Conservation (phyloP, 345 rosid genomes). For the Eucalyptus pauciflora region DNA sequence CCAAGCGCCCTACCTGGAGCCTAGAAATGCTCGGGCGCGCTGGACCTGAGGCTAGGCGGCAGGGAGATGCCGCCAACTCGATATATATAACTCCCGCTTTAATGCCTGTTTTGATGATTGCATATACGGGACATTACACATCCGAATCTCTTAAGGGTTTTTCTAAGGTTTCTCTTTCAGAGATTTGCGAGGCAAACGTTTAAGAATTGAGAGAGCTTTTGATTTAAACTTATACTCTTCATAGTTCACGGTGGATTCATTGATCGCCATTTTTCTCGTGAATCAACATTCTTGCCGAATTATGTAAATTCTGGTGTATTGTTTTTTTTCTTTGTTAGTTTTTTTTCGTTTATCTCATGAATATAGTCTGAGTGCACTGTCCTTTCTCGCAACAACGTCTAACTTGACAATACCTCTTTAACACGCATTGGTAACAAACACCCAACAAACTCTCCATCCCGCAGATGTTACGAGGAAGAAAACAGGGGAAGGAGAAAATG, state of each 20-base stretch:
- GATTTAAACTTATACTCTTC: neutral
- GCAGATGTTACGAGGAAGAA: neutral
- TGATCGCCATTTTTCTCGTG: neutral
- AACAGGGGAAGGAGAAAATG: neutral
- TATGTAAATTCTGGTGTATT: neutral
- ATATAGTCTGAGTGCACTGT: neutral
- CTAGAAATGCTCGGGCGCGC: neutral
- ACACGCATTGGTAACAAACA: neutral
- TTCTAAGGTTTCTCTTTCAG: neutral
- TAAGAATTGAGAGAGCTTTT: neutral
- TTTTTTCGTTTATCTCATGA: neutral
- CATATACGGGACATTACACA: neutral
- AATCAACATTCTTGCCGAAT: neutral
- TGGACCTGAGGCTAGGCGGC: neutral
- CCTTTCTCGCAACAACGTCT: neutral
- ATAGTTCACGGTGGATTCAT: neutral
- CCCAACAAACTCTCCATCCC: neutral
- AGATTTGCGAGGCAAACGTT: neutral
- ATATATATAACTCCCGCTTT: neutral
- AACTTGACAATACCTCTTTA: neutral
- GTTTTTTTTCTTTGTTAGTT: neutral
- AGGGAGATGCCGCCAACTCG: neutral
- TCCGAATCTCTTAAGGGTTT: neutral
- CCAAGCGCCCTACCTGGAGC: neutral
- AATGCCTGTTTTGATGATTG: neutral